These are phyloP conservation scores for Selaginella tamariscina DNA, from an alignment of 75 land plant genomes.

Conservation along the genomic window DNA sequence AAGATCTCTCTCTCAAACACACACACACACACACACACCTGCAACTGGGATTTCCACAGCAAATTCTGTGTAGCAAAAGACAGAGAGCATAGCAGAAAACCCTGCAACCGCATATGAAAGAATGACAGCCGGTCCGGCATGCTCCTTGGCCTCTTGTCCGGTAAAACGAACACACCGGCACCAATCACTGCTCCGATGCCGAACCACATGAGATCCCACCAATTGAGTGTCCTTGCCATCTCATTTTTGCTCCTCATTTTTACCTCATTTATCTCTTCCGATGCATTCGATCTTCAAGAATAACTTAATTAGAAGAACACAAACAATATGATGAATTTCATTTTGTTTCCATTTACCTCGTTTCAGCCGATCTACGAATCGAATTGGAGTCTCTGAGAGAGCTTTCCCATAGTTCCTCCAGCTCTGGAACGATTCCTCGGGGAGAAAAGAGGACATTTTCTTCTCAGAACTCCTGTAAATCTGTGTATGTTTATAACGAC, in stretches of 20 bases:
- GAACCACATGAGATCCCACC: constrained; percentile 92
- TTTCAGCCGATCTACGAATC: constrained; percentile 47
- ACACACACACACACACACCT: constrained; percentile 20
- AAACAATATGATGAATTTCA: no score
- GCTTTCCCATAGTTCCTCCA: constrained; percentile 43
- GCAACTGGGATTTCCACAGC: constrained; percentile 81
- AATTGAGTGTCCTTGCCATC: constrained; percentile 48
- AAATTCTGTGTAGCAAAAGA: constrained; percentile 85
- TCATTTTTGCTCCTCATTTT: constrained; percentile 30
- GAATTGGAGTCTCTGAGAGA: constrained; percentile 22
- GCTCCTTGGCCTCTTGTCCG: constrained; percentile 46
- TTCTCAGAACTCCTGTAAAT: no score
- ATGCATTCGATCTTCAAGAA: constrained; percentile 43
- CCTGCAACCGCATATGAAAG: constrained; percentile 54
- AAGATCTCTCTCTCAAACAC: background rate
- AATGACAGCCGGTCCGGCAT: constrained; percentile 64
- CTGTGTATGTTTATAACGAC: no score
- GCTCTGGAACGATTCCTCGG: constrained; percentile 59
- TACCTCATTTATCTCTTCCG: constrained; percentile 30
- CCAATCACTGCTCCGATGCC: constrained; percentile 72
- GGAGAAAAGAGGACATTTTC: constrained; percentile 45
- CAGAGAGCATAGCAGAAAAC: constrained; percentile 75
- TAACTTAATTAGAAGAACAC: no score
- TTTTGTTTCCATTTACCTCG: no score
- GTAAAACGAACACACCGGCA: constrained; percentile 80